These are phyloP conservation scores for Leucosporidium yakuticum DNA, from an alignment of 768 basidiomycete species.

Conservation along the genomic window DNA sequence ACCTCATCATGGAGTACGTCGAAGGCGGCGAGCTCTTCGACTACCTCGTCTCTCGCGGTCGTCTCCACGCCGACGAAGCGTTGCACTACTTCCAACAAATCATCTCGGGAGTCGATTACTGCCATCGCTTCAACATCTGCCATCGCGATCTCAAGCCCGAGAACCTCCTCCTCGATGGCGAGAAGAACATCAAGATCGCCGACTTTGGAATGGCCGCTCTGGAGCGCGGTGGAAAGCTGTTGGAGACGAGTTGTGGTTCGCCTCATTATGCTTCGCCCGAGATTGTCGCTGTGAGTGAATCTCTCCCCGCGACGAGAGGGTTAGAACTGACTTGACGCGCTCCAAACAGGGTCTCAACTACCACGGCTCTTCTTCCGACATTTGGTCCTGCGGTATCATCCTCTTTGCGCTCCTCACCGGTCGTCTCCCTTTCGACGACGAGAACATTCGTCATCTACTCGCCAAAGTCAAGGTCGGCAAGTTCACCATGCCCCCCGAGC, in stretches of 20 bases:
- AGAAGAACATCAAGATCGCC: slow-evolving; percentile 78
- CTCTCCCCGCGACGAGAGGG: not conserved
- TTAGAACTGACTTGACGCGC: not conserved
- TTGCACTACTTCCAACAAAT: slow-evolving; percentile 92
- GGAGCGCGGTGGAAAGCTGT: slow-evolving; percentile 71
- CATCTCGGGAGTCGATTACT: slow-evolving; percentile 89
- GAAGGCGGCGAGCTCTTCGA: slow-evolving; percentile 96
- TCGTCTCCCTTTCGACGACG: slow-evolving; percentile 88
- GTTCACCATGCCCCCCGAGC: slow-evolving; percentile 72
- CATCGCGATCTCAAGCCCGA: slow-evolving; percentile 98
- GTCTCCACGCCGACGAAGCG: slow-evolving; percentile 72
- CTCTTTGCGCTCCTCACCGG: slow-evolving; percentile 84
- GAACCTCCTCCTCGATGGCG: slow-evolving; percentile 76
- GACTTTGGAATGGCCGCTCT: slow-evolving; percentile 99
- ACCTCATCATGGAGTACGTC: slow-evolving; percentile 88
- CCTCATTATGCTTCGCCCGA: slow-evolving; percentile 97
- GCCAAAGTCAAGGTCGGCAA: slow-evolving; percentile 79
- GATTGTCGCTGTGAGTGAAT: slow-evolving; percentile 63
- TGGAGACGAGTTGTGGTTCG: slow-evolving; percentile 92
- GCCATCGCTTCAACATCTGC: slow-evolving; percentile 93
- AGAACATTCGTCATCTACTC: slow-evolving; percentile 61
- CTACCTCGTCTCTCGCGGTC: slow-evolving; percentile 82
- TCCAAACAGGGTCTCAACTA: slow-evolving; percentile 64
- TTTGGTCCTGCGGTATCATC: slow-evolving; percentile 94
- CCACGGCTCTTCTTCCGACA: slow-evolving; percentile 80